Conservation (phyloP, 73 alveolate genomes). For the Blepharisma stoltei region DNA sequence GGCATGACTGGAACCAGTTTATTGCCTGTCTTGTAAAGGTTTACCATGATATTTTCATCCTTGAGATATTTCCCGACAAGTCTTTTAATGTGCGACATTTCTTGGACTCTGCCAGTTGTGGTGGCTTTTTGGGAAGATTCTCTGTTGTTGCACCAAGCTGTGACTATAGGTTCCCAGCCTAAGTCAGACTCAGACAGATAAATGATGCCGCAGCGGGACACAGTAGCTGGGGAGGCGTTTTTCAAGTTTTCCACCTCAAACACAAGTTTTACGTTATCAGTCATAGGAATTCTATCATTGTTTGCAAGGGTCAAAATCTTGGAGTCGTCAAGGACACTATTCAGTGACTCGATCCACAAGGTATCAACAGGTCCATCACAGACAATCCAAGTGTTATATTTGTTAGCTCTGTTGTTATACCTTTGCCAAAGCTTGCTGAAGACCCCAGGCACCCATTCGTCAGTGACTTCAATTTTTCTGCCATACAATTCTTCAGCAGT, state of each 20-base stretch:
- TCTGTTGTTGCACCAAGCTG: constrained; percentile 86
- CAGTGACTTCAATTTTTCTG: constrained; percentile 96
- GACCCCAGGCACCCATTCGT: constrained; percentile 99
- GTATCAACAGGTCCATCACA: constrained; percentile 99
- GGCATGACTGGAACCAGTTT: constrained; percentile 76
- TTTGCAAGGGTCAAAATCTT: constrained; percentile 99
- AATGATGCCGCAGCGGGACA: constrained; percentile 99
- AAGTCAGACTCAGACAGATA: constrained; percentile 97
- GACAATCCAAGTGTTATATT: constrained; percentile 98
- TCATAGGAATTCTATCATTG: constrained; percentile 99
- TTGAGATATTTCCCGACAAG: constrained; percentile 41
- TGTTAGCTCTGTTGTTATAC: constrained; percentile 92
- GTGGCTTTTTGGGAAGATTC: constrained; percentile 8
- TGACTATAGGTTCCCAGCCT: constrained; percentile 97
- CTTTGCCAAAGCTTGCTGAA: constrained; percentile 99
- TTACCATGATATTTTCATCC: constrained; percentile 32
- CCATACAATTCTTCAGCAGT: constrained; percentile 99
- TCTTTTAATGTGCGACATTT: constrained; percentile 40
- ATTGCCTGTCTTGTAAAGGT: constrained; percentile 39
- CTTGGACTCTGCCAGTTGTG: constrained; percentile 7
- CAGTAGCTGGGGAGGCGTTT: constrained; percentile 99
- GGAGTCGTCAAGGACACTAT: constrained; percentile 99
- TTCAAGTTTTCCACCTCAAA: constrained; percentile 99
- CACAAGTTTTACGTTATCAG: constrained; percentile 98
- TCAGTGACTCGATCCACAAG: constrained; percentile 99